Evolutionary conservation across 441 rosid species (phyloP).

Genomic region (Eruca vesicaria): DNA sequence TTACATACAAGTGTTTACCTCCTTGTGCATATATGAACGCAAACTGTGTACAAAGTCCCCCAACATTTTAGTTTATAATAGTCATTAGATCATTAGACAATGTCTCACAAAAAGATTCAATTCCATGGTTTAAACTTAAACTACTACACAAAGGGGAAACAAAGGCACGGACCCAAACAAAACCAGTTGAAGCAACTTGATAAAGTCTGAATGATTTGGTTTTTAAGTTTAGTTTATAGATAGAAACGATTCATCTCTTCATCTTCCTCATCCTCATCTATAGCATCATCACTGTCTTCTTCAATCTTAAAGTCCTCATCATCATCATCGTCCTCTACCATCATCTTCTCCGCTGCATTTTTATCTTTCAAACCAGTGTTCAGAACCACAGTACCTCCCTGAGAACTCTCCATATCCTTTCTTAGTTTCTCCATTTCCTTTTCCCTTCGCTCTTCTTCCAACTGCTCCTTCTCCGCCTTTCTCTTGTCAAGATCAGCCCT

Average conservation of each 20-base stretch:
- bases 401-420: constrained; percentile 82
- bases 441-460: constrained; percentile 72
- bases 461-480: constrained; percentile 68
- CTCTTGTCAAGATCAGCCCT: constrained; percentile 95
- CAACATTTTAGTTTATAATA: not conserved
- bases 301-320: constrained; percentile 48
- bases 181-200: not conserved
- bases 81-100: constrained; percentile 1
- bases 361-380: constrained; percentile 71
- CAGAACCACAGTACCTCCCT: constrained; percentile 80
- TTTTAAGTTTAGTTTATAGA: constrained; percentile 13
- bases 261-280: constrained; percentile 73
- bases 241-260: constrained; percentile 65
- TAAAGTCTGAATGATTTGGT: not conserved
- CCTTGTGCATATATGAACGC: constrained; percentile 23
- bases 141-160: constrained; percentile 8
- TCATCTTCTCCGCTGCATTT: constrained; percentile 43
- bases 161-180: not conserved
- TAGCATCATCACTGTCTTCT: constrained; percentile 54
- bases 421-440: constrained; percentile 73
- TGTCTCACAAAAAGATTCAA: not conserved
- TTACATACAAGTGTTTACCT: not conserved
- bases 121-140: not conserved
- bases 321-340: constrained; percentile 41
- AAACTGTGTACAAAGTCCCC: constrained; percentile 6